phyloP scores from a whole-genome alignment of 345 rosid genomes.

The Euclidium syriacum region DNA sequence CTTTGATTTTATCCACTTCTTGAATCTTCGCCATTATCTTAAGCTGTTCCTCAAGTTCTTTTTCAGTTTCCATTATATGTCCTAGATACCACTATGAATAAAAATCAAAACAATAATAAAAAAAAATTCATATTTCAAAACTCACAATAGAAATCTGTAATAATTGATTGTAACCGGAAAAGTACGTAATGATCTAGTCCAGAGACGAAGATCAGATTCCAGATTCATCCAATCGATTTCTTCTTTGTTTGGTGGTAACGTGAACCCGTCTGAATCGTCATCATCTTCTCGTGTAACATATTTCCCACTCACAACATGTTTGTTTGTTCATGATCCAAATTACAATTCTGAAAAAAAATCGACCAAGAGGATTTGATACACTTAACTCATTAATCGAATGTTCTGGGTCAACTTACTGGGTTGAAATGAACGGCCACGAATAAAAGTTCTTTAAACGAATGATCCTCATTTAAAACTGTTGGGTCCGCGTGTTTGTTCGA shows the following conservation, averaged over 20 bases:
- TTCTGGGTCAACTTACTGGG: too few species aligned
- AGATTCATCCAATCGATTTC: constrained; percentile 67
- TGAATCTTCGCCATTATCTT: constrained; percentile 96
- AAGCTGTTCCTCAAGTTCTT: constrained; percentile 84
- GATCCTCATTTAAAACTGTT: too few species aligned
- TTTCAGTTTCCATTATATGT: constrained; percentile 91
- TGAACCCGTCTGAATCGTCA: constrained; percentile 13
- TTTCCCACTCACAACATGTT: constrained; percentile 67
- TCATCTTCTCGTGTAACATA: constrained; percentile 30
- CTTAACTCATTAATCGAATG: too few species aligned
- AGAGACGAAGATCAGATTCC: constrained; percentile 66
- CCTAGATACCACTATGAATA: constrained; percentile 92
- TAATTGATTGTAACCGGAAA: constrained; percentile 61
- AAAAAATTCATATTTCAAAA: neutral
- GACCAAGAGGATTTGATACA: too few species aligned
- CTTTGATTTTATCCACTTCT: too few species aligned
- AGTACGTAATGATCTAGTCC: constrained; percentile 72
- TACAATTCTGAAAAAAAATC: too few species aligned
- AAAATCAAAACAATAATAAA: too few species aligned
- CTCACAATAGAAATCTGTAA: neutral
- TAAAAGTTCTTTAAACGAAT: too few species aligned
- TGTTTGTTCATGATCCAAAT: too few species aligned
- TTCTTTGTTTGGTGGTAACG: constrained; percentile 25
- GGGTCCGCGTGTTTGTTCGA: too few species aligned
- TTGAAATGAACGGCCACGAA: too few species aligned